Evolutionary conservation across 1,139 yeast genomes (phyloP).

Genomic region (Candida sp.): DNA sequence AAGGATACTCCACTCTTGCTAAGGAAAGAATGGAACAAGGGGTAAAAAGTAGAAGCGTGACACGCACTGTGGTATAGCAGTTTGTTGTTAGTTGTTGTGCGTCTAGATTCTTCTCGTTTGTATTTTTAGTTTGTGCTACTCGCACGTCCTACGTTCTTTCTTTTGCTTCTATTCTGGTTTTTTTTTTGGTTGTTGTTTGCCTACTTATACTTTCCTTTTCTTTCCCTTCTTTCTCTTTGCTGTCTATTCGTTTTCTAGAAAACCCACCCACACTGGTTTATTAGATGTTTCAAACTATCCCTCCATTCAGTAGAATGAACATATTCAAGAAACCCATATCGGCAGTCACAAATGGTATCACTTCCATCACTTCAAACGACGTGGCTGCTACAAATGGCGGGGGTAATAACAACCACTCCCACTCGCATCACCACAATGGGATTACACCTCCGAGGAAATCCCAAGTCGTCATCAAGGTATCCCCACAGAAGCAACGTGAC

Average conservation of each 20-base stretch:
- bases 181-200: neutral
- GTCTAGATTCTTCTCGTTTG: no score
- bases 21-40: no score
- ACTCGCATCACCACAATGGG: neutral
- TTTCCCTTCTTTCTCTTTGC: neutral
- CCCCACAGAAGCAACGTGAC: constrained; percentile 14
- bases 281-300: constrained; percentile 3
- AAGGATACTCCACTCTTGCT: no score
- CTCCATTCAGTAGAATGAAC: constrained; percentile 10
- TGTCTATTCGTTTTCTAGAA: neutral
- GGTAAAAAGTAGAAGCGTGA: no score
- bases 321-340: constrained; percentile 12
- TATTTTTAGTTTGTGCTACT: neutral
- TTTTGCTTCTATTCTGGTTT: neutral
- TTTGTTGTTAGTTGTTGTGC: no score
- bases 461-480: constrained; percentile 5
- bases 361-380: constrained; percentile 1
- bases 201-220: neutral
- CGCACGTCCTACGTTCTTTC: neutral
- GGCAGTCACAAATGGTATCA: constrained; percentile 3
- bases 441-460: neutral
- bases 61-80: no score
- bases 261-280: neutral
- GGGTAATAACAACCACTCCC: neutral
- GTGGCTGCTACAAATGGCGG: constrained; percentile 2